Base-by-base conservation (phyloP, 2,329 filamentous ascomycete species). In the Penicillium sp. region DNA sequence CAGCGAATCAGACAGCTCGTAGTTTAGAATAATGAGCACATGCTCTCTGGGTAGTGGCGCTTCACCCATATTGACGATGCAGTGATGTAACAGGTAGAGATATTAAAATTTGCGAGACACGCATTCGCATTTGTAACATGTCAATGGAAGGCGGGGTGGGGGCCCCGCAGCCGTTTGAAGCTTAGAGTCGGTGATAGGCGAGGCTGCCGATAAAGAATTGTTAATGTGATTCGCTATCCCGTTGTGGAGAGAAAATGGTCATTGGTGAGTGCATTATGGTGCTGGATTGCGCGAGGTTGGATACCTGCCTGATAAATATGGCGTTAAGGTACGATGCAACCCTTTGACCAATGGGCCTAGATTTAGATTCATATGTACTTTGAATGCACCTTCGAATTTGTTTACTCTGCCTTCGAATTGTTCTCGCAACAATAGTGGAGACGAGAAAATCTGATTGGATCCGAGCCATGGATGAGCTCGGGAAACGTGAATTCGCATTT, bases 1-100 rank as follows among this genome's bases (percentile, higher is more conserved):
- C 19, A 68, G 44, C n/a, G 49, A 27, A 2, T 48, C 43, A 1
- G 70, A 57, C 10, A 71, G 41, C 0, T 55, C 35, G 6, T 46
- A 54, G 22, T 59, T 53, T 46, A 67, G 65, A n/a, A 61, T 48
- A 16, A 71, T 33, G 48, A 72, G 63, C 31, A 71, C 29, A 26
- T 59, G 64, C 52, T 70, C 66, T 1, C 52, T 56, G 5, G 53
- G 16, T 2, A 59, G 21, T 14, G 48, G 19, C 14, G 62, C 63
- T 21, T 66, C 63, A 8, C 68, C 68, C 70, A 72, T 50, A 7
- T 70, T 16, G 22, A 56, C 5, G 10, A 48, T 48, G 11, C 27
- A 22, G 16, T 2, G 22, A 46, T 46, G 24, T 8, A 13, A 27
- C 24, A 19, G 5, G 11, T 2, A 13, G 14, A 21, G 26, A 48